These are phyloP conservation scores for Ogataea naganishii DNA, from an alignment of 805 yeast species.

Conservation along the genomic window DNA sequence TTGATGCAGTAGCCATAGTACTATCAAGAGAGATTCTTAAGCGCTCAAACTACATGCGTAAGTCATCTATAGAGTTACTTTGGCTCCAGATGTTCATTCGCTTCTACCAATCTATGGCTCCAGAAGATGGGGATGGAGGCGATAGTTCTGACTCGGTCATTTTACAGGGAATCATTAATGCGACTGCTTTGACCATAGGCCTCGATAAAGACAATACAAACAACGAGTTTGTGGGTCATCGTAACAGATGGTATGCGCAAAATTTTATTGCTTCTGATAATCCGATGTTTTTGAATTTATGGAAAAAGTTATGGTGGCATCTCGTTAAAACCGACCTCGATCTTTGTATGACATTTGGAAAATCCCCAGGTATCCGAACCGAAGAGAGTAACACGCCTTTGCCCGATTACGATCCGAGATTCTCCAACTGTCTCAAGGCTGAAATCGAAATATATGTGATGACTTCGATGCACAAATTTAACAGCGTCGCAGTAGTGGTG, in stretches of 20 bases:
- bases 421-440: constrained; percentile 8
- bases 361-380: constrained; percentile 10
- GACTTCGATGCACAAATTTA: constrained; percentile 11
- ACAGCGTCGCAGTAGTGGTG: constrained; percentile 9
- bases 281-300: constrained; percentile 13
- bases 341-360: constrained; percentile 14
- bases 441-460: constrained; percentile 13
- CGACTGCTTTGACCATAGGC: constrained; percentile 36
- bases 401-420: constrained; percentile 7
- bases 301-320: constrained; percentile 22
- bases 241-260: not conserved
- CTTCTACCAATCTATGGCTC: constrained; percentile 32
- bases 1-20: constrained; percentile 28
- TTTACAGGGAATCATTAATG: constrained; percentile 26
- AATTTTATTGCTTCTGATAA: constrained; percentile 2
- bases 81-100: constrained; percentile 33
- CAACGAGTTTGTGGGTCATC: not conserved
- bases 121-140: constrained; percentile 43
- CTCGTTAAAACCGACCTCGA: constrained; percentile 15
- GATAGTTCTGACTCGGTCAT: constrained; percentile 32
- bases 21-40: constrained; percentile 30
- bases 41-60: constrained; percentile 29
- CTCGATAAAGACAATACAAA: constrained; percentile 31
- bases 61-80: constrained; percentile 30
- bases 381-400: constrained; percentile 10